Evolutionary conservation across 2,329 filamentous ascomycete genomes (phyloP), one percentile per base, ranked within the genome.

Genomic region (Aureobasidium sp.): DNA sequence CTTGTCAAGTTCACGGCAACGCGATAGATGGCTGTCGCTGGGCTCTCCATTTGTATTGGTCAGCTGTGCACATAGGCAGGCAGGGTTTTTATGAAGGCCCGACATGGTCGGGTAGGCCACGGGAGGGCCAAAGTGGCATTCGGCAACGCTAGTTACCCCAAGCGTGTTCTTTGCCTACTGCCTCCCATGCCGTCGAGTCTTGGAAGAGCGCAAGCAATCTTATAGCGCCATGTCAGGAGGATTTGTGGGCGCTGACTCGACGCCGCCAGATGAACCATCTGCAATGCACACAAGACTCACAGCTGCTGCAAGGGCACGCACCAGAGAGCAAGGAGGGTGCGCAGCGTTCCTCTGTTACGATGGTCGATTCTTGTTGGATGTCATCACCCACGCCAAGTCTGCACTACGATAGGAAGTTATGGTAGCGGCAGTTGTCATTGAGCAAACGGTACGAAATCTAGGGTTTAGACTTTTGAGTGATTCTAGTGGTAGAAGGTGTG

Each of bases 401-500:
- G 40, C 37, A 35, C 29, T 48, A 48, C 44, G 37, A 48, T 5
- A 22, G 42, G 24, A 17, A 29, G n/a, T 33, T 42, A 6, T 29
- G 33, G 56, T 59, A 59, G 56, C 56, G 56, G 56, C 56, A 59
- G 56, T 60, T 60, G 44, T 40, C 54, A 48, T 31, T 37, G 54
- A 59, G 22, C 44, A 60, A 48, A 60, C 57, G 57, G 57, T 60
- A 50, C 57, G 54, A 60, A 48, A 60, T 60, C 57, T 60, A 60
- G 57, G 57, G 45, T 60, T 60, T 50, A 60, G 31, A 49, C 53
- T 60, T 60, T 47, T 53, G 49, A 61, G 59, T 61, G 24, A 53
- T 61, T 61, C 60, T 61, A 61, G 60, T 49, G 60, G 60, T 61
- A 61, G 60, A 61, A 61, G 60, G 31, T 17, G 60, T 61, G 49